phyloP scores from a whole-genome alignment of 306 rosid species.

The Trichosanthes cucumerina region DNA sequence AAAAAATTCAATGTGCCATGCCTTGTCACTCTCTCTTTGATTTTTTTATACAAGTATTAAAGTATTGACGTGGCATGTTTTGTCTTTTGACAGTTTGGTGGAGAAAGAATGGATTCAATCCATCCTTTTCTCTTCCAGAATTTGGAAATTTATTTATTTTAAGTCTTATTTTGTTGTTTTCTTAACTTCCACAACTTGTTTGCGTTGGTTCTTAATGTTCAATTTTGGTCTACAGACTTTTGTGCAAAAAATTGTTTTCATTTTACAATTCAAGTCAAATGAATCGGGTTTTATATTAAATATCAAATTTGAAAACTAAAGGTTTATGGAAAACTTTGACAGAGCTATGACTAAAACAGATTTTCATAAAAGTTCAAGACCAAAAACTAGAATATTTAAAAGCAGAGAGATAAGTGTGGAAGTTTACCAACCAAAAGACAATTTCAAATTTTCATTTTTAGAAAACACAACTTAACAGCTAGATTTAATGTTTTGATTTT shows the following conservation, averaged over 20 bases:
- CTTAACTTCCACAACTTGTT: neutral
- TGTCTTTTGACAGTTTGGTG: neutral
- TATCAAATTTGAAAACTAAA: neutral
- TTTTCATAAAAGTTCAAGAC: neutral
- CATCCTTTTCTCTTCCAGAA: neutral
- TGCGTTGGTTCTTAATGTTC: neutral
- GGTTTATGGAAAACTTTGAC: neutral
- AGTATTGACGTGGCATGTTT: neutral
- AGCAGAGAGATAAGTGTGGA: neutral
- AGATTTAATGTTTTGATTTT: neutral
- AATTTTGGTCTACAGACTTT: neutral
- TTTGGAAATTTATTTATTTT: neutral
- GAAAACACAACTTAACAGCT: neutral
- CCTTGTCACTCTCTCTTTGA: neutral
- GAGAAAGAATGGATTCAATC: neutral
- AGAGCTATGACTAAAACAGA: neutral
- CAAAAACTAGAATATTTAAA: neutral
- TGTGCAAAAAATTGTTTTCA: neutral
- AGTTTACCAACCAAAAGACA: neutral
- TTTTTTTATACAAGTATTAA: too few relatives aligned
- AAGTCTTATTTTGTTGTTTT: neutral
- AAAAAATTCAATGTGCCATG: neutral
- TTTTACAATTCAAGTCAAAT: neutral
- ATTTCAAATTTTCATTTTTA: neutral
- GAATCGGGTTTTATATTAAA: neutral